A percentile compares a stretch with the other conserved stretches of the same genome.
These are phyloP conservation scores for Wallacemonas sp. DNA, from an alignment of 208 protist species.

Conservation along the genomic window DNA sequence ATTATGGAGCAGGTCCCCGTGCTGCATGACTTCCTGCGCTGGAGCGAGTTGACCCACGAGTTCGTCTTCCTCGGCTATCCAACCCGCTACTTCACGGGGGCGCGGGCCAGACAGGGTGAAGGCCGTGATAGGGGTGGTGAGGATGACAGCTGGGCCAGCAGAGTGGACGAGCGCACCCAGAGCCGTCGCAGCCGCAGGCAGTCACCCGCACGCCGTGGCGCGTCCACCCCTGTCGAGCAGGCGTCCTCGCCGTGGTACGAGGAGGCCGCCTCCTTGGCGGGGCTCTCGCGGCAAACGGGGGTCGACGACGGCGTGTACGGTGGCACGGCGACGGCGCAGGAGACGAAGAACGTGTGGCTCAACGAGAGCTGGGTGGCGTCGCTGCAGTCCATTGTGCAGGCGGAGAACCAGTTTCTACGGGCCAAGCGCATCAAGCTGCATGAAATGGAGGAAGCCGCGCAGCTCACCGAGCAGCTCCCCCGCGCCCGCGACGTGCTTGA, in stretches of 20 bases:
- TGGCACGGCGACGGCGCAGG: slow-evolving; percentile 39
- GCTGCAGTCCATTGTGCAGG: slow-evolving; percentile 67
- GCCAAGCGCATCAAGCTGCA: slow-evolving; percentile 62
- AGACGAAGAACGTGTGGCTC: slow-evolving; percentile 86
- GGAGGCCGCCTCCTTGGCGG: neutral
- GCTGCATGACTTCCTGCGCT: slow-evolving; percentile 54
- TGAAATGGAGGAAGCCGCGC: slow-evolving; percentile 63
- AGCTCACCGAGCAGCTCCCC: slow-evolving; percentile 44
- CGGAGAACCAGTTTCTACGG: slow-evolving; percentile 71
- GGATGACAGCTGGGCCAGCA: neutral
- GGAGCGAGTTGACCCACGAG: slow-evolving; percentile 49
- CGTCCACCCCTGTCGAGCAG: too few species aligned
- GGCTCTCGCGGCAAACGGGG: slow-evolving; percentile 37
- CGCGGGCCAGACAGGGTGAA: neutral
- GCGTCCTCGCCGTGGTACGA: too few species aligned
- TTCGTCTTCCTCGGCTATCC: slow-evolving; percentile 79
- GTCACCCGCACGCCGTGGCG: too few species aligned
- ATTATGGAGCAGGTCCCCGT: slow-evolving; percentile 73
- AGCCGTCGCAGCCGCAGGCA: too few species aligned
- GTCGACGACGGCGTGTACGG: slow-evolving; percentile 84
- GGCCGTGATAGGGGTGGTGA: neutral
- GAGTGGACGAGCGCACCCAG: too few species aligned
- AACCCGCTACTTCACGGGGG: slow-evolving; percentile 34
- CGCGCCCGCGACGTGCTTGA: slow-evolving; percentile 64
- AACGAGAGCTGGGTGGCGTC: slow-evolving; percentile 71